Evolutionary conservation across 768 basidiomycete genomes (phyloP), one percentile per base, ranked within the genome.

Genomic region (Agaricus blazei): DNA sequence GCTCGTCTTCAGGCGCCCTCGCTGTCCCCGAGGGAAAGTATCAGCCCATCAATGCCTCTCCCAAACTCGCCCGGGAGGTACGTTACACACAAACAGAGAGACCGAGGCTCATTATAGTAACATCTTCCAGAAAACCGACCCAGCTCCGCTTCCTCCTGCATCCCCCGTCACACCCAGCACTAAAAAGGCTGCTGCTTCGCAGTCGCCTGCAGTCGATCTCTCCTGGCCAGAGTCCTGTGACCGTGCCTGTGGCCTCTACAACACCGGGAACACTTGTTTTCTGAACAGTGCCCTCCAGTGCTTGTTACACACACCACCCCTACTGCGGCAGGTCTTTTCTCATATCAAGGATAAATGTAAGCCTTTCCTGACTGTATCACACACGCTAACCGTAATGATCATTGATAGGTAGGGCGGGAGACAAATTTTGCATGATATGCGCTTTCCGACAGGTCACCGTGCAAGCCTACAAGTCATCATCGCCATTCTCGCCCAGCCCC

Each of bases 201-300:
- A 23, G 60, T 61, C 63, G 51, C 67, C 52, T 62, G 68, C 73
- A 23, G 74, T 91, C 48, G 85, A 88, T 60, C 70, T 76, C 44
- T 65, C 83, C 41, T 91, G 87, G 87, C 86, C 87, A 1, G 51
- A 67, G 24, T 68, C 66, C 12, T 75, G 65, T 48, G 71, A 64
- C 51, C 67, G 79, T 49, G 88, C 81, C 40, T 69, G 65, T 48
- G 94, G 94, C 1, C 72, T 98, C 45, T 76, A 81, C 64, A 98
- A 98, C 70, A 86, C 74, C 27, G 93, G 92, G 45, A 98, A 98
- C 65, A 96, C 93, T 1, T 99, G 97, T 70, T 99, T 96, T 69
- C 75, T 98, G 63, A 99, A 99, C 68, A 93, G 93, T 61, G 90
- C 88, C 23, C 72, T 98, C 48, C 97, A 99, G 72, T 93, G 93